Base-by-base conservation (phyloP, 352 stramenopile species). In the Phytophthora syringae region DNA sequence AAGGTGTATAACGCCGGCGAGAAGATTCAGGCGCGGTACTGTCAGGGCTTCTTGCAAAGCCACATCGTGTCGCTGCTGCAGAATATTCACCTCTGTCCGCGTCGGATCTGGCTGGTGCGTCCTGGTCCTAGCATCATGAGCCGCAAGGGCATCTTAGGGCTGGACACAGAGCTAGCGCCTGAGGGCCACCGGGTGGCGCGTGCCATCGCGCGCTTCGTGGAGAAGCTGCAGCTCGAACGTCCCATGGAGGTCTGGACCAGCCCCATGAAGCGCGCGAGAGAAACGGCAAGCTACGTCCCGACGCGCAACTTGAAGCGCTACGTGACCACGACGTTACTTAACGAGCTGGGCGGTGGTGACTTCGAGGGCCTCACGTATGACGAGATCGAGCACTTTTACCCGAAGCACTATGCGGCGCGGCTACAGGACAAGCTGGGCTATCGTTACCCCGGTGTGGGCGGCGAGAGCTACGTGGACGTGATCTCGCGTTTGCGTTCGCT, bases 391-490 rank as follows among this genome's bases (percentile, higher is more conserved):
- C 70, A 64, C 1, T 82, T 88, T 32, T 98, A 97, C 82, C 92
- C 88, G 0, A 89, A 94, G 64, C 88, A 97, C 64, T 97, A 88
- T 44, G 60, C 86, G 18, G 84, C 84, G n/a, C 77, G 90, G 7
- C 60, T 93, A 60, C 76, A 95, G 42, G 89, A 98, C 77, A 98
- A 98, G 65, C 80, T 98, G 21, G 83, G 84, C 11, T 98, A 97
- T 66, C 79, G 94, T 5, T 95, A 95, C 62, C 82, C 94, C 0
- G 93, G 93, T 22, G 90, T 94, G 9, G 93, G 93, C 2, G 94
- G 93, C 11, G 94, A 98, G 70, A 97, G 89, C 56, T 98, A 98
- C 72, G 81, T 97, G 55, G 94, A 98, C 65, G 84, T 98, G 28
- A 98, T 98, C 70, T 93, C 93, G 24, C 86, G 94, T 15, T 62